These are phyloP conservation scores for Hippophae tibetana DNA, from an alignment of 306 rosid genomes.

Conservation along the genomic window DNA sequence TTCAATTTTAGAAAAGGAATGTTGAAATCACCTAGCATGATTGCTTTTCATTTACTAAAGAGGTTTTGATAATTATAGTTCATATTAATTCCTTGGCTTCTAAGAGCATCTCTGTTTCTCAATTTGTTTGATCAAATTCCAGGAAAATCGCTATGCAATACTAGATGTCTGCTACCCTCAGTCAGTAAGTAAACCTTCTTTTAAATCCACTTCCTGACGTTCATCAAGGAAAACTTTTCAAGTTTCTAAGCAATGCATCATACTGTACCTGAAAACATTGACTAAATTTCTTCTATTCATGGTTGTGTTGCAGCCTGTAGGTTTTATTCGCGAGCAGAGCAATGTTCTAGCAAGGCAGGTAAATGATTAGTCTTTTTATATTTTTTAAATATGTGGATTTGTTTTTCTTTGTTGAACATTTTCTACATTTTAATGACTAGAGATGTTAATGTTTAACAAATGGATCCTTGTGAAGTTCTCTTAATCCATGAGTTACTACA, in stretches of 20 bases:
- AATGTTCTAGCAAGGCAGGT: conserved; percentile 78
- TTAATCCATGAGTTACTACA: no score
- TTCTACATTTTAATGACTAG: no score
- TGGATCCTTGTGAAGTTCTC: no score
- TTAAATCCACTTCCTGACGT: conserved; percentile 9
- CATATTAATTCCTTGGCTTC: conserved; percentile 7
- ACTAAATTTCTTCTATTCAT: conserved; percentile 13
- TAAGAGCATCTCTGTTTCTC: conserved; percentile 18
- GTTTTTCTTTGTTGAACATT: background rate
- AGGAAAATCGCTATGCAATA: conserved; percentile 94
- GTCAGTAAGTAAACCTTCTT: conserved; percentile 52
- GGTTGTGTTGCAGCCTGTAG: conserved; percentile 61
- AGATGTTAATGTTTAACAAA: no score
- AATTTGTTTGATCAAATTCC: conserved; percentile 29
- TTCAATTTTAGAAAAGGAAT: background rate
- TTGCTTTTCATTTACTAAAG: conserved; percentile 4
- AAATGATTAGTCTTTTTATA: conserved; percentile 8
- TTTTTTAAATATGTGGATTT: conserved; percentile 2
- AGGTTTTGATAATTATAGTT: background rate
- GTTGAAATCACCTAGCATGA: background rate
- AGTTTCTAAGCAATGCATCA: conserved; percentile 4
- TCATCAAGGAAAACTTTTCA: background rate
- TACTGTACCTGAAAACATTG: conserved; percentile 9
- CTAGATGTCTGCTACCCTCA: conserved; percentile 91
- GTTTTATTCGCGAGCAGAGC: conserved; percentile 83